Base-by-base conservation (phyloP, 768 basidiomycete species). In the Neoboletus magnificus region DNA sequence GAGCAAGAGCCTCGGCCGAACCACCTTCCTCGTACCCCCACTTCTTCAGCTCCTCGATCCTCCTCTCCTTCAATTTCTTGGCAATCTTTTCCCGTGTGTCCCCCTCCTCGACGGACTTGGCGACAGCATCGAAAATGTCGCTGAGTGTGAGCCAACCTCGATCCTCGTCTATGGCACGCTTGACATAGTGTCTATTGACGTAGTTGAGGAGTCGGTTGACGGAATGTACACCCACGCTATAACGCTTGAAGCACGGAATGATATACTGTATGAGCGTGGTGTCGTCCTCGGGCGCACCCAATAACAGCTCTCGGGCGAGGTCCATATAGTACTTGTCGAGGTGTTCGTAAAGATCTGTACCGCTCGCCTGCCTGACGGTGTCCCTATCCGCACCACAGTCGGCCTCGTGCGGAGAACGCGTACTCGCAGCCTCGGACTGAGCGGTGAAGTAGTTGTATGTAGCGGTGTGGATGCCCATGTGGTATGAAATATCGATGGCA, bases 401-500 rank as follows among this genome's bases (percentile, higher is more conserved):
- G 5, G 27, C 20, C 35, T 50, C 57, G 35, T 42, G 48, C 2
- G 55, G 48, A 15, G 60, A 58, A 22, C 60, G 59, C 23, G 70
- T 55, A 40, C 73, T 74, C 46, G 71, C 65, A 29, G 71, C 70
- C 64, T 86, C 85, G 56, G 75, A 78, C 68, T 82, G 81, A n/a
- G 80, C 68, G 51, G 82, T 82, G 66, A 84, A 82, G 81, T 89
- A 90, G 74, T 89, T 88, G 76, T 91, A 90, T 53, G 84, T 83
- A n/a, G 87, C 86, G 20, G 88, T 87, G 70, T 90, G 87, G 39
- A 90, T 85, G 55, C 87, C 86, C 67, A 86, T 82, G 65, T 89
- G 87, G 61, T 87, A 86, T 27, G 74, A 79, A 53, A 86, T 78
- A 60, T 89, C 88, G 62, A 90, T 83, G 13, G 85, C 74, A 35